Conservation (phyloP, 139 green algal species). For the Volvox africanus region DNA sequence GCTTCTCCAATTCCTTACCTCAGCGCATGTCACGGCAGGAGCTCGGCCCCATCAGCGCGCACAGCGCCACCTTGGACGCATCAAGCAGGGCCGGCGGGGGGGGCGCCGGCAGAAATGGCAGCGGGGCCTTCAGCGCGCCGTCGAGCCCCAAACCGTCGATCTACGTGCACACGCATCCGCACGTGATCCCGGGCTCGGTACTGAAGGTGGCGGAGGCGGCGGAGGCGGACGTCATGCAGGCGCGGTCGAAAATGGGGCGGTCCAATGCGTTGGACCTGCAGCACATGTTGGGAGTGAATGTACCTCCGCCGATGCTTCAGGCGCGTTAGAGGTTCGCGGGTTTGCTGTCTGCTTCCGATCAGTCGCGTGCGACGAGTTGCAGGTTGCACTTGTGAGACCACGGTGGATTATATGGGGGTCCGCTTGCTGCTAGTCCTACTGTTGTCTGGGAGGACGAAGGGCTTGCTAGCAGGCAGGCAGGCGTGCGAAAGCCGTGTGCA, state of each 20-base stretch:
- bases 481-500: no score
- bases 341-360: no score
- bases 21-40: neutral
- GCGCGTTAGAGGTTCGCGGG: neutral
- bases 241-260: neutral
- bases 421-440: no score
- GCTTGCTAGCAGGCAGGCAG: no score
- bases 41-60: neutral
- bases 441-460: no score
- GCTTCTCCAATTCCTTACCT: neutral
- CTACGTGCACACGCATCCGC: neutral
- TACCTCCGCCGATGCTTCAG: slow-evolving; percentile 23
- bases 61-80: neutral
- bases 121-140: neutral
- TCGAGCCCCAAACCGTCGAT: neutral
- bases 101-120: neutral
- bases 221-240: slow-evolving; percentile 9
- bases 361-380: no score
- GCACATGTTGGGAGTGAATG: slow-evolving; percentile 41
- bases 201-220: neutral
- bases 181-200: neutral
- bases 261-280: slow-evolving; percentile 13
- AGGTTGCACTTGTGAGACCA: no score
- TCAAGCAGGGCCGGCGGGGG: neutral
- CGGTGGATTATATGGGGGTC: no score